Conservation (phyloP, 768 basidiomycete genomes). For the Tylopilus plumbeoviolaceoides region DNA sequence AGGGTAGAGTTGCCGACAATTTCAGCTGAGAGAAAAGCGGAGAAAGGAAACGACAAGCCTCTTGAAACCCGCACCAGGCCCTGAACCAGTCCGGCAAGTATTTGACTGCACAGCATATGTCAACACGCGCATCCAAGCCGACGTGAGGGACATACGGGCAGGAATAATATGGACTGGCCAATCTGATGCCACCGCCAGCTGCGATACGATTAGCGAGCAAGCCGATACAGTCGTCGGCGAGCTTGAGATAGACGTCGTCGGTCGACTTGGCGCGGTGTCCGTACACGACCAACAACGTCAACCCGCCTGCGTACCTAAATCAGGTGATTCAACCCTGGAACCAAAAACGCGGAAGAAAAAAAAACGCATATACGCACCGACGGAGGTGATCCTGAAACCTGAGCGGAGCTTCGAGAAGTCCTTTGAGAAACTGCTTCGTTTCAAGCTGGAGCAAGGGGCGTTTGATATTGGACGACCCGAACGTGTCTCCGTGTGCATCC, state of each 20-base stretch:
- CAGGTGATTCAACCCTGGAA: conserved; percentile 7
- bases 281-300: conserved; percentile 58
- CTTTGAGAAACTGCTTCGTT: conserved; percentile 53
- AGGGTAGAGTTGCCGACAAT: background rate
- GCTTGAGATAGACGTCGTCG: too few relatives aligned
- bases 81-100: conserved; percentile 54
- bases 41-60: conserved; percentile 23
- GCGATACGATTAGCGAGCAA: too few relatives aligned
- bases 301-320: conserved; percentile 45
- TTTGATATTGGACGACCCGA: conserved; percentile 49
- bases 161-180: conserved; percentile 41
- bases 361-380: background rate
- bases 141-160: conserved; percentile 22
- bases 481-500: conserved; percentile 32
- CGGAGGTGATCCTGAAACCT: conserved; percentile 30
- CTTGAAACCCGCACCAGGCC: conserved; percentile 69
- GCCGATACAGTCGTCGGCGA: too few relatives aligned
- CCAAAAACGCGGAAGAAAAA: background rate
- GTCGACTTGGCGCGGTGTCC: conserved; percentile 55
- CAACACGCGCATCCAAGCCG: background rate
- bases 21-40: conserved; percentile 9
- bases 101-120: too few relatives aligned
- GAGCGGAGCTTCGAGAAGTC: conserved; percentile 43
- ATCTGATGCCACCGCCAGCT: conserved; percentile 39
- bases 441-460: conserved; percentile 51